Evolutionary conservation across 805 yeast species (phyloP).

Genomic region (Kazachstania martiniae): DNA sequence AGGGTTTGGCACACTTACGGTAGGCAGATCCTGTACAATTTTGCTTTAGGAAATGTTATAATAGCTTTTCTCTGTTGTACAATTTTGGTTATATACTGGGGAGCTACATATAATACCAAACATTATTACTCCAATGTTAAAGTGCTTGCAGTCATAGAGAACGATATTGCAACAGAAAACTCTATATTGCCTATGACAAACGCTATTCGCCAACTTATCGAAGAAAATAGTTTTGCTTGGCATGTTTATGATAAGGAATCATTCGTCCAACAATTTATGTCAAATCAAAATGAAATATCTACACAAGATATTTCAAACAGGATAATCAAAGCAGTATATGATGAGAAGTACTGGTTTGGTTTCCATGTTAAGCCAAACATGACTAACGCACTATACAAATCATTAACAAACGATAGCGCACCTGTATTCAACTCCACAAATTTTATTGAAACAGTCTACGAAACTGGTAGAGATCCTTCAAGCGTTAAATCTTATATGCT

Average conservation of each 20-base stretch:
- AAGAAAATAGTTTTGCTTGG: too few relatives aligned
- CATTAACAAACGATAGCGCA: constrained; percentile 12
- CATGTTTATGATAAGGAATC: constrained; percentile 20
- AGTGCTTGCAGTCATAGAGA: constrained; percentile 27
- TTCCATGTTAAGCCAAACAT: constrained; percentile 41
- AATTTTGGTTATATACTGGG: constrained; percentile 27
- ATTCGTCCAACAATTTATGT: constrained; percentile 16
- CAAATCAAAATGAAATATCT: constrained; percentile 10
- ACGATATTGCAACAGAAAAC: constrained; percentile 6
- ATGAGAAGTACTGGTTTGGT: constrained; percentile 53
- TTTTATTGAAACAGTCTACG: constrained; percentile 35
- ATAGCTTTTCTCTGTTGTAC: too few relatives aligned
- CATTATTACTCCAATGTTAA: constrained; percentile 14
- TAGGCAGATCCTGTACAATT: too few relatives aligned
- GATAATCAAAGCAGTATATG: constrained; percentile 36
- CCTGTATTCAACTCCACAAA: constrained; percentile 9
- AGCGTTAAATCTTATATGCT: constrained; percentile 35
- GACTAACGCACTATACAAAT: constrained; percentile 20
- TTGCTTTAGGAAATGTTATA: too few relatives aligned
- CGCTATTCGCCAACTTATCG: too few relatives aligned
- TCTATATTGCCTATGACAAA: too few relatives aligned
- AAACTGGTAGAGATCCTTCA: constrained; percentile 52
- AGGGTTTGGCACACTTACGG: too few relatives aligned
- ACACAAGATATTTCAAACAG: constrained; percentile 25
- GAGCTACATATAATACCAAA: constrained; percentile 24